Base-by-base conservation (phyloP, 257 asterid genomes). In the Solanum okadae region DNA sequence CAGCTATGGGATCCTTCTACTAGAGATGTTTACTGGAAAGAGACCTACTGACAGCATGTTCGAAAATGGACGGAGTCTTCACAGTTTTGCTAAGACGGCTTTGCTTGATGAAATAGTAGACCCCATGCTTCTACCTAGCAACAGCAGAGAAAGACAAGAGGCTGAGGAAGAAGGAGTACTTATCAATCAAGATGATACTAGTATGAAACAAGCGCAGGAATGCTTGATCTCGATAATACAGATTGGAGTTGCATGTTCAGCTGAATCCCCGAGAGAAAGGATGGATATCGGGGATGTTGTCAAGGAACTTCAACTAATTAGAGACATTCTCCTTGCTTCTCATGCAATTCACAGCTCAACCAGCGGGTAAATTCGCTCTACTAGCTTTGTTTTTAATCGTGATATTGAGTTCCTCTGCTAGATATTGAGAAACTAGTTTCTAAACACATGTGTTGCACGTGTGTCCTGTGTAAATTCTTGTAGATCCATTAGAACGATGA, bases 11-110 rank as follows among this genome's bases (percentile, higher is more conserved):
- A 88, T 85, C 46, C 77, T 90, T 33, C 52, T 90, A 10, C 78
- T 90, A 16, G 89, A 90, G 71, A 90, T 88, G 92, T 72, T 88
- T 56, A 86, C 88, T 23, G 83, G 89, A 44, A 90, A 82, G 83
- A 87, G 87, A 38, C 90, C 90, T 40, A 90, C 86, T 6, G 84
- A 79, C 68, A 68, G 67, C 84, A 78, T 85, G 86, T 88, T 88
- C 37, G 27, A 40, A 67, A 89, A 70, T 31, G 89, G 86, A 76
- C 29, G 13, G 34, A 77, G 5, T 46, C 90, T 87, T 77, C 90
- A 87, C 73, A 84, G 25, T 52, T 90, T 76, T 37, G 90, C 52
- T 44, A 83, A 87, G 85, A 42, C 42, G 4, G 86, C 88, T 22
- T 35, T 76, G 4, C 87, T 75, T 16, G 82, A 83, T 63, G 87